A percentile compares a stretch with the other conserved stretches of the same genome.
phyloP scores from a whole-genome alignment of 2,329 filamentous ascomycete species.

The Dactylellina haptotyla region DNA sequence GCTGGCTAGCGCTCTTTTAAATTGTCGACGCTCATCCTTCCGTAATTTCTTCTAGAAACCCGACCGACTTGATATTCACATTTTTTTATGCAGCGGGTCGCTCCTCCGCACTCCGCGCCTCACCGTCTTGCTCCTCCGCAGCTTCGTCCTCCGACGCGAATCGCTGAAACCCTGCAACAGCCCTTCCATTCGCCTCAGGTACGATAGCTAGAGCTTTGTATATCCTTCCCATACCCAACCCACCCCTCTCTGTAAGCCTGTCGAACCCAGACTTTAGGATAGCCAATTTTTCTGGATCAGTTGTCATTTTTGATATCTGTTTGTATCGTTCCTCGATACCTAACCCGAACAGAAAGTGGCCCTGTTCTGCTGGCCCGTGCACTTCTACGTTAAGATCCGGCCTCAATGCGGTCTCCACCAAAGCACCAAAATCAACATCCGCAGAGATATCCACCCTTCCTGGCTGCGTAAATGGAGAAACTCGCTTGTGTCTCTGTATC shows the following conservation, averaged over 20 bases:
- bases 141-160: not conserved
- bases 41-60: no score
- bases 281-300: slow-evolving; percentile 66
- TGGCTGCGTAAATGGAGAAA: slow-evolving; percentile 81
- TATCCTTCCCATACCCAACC: slow-evolving; percentile 88
- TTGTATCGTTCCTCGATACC: slow-evolving; percentile 82
- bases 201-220: slow-evolving; percentile 94
- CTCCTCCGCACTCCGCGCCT: no score
- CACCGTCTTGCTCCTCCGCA: not conserved
- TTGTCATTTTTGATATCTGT: slow-evolving; percentile 68
- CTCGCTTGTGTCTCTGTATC: slow-evolving; percentile 78
- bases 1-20: no score
- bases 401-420: slow-evolving; percentile 81
- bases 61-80: no score
- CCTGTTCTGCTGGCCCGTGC: slow-evolving; percentile 90
- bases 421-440: slow-evolving; percentile 89
- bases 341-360: slow-evolving; percentile 79
- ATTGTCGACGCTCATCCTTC: no score
- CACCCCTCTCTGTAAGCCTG: slow-evolving; percentile 82
- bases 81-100: no score
- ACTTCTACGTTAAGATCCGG: slow-evolving; percentile 86
- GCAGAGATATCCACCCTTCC: slow-evolving; percentile 88
- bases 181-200: slow-evolving; percentile 79
- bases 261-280: slow-evolving; percentile 78
- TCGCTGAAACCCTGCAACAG: slow-evolving; percentile 80